Percentiles rank a stretch among this genome's conserved stretches.
These are phyloP conservation scores for Rhamnella rubrinervis DNA, from an alignment of 331 rosid genomes.

Conservation along the genomic window DNA sequence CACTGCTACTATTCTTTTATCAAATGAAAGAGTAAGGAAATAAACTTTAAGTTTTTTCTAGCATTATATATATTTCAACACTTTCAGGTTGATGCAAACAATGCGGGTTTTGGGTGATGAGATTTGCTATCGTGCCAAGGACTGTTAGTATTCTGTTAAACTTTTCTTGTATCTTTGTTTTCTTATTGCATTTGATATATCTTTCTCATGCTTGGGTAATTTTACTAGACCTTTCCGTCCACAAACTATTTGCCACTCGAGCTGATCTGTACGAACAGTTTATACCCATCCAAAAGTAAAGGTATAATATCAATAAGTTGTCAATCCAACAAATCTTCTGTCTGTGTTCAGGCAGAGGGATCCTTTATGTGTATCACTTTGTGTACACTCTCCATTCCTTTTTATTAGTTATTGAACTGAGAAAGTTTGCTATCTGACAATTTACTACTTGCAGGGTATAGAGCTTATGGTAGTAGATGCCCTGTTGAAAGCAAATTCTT, in stretches of 20 bases:
- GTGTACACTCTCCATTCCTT: neutral
- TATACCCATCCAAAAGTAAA: slow-evolving; percentile 91
- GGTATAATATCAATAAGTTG: slow-evolving; percentile 34
- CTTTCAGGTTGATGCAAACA: slow-evolving; percentile 77
- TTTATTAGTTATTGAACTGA: slow-evolving; percentile 4
- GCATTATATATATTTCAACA: slow-evolving; percentile 12
- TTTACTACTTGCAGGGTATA: slow-evolving; percentile 59
- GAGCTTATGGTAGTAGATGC: slow-evolving; percentile 96
- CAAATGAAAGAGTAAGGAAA: slow-evolving; percentile 13
- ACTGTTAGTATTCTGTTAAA: slow-evolving; percentile 55
- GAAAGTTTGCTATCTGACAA: slow-evolving; percentile 22
- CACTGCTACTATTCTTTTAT: slow-evolving; percentile 9
- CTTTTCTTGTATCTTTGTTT: slow-evolving; percentile 7
- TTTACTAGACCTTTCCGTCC: slow-evolving; percentile 68
- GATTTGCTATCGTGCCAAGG: slow-evolving; percentile 85
- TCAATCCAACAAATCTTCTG: slow-evolving; percentile 7
- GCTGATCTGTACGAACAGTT: slow-evolving; percentile 95
- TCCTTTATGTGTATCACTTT: slow-evolving; percentile 5
- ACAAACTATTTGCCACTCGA: slow-evolving; percentile 85
- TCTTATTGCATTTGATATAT: slow-evolving; percentile 3
- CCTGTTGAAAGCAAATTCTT: slow-evolving; percentile 66
- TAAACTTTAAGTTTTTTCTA: slow-evolving; percentile 12
- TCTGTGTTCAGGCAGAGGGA: slow-evolving; percentile 16
- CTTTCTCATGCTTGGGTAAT: slow-evolving; percentile 29
- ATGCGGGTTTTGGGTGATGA: slow-evolving; percentile 93